A percentile compares a stretch with the other conserved stretches of the same genome.
Evolutionary conservation across 176 grass and related monocot genomes (phyloP).

Genomic region (Musa acuminata): DNA sequence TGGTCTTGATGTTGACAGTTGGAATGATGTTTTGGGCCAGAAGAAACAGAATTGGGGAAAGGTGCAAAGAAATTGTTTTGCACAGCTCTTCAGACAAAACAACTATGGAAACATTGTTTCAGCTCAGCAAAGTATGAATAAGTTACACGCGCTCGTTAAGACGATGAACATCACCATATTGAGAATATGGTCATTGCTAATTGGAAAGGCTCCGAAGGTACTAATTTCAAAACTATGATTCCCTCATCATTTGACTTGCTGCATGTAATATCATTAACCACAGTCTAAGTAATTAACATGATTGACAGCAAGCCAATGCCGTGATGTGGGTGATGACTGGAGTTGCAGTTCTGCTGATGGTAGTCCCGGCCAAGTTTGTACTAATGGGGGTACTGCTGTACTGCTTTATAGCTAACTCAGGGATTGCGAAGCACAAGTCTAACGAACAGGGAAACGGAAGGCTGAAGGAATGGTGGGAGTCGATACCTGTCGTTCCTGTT

Average conservation of each 20-base stretch:
- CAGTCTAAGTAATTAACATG: not conserved
- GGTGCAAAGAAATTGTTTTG: constrained; percentile 47
- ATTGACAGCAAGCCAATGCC: constrained; percentile 48
- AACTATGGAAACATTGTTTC: constrained; percentile 68
- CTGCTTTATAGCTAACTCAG: constrained; percentile 30
- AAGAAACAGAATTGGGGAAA: constrained; percentile 20
- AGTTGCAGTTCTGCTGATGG: constrained; percentile 34
- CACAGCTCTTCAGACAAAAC: constrained; percentile 64
- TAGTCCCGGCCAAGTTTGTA: constrained; percentile 51
- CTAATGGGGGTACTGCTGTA: constrained; percentile 34
- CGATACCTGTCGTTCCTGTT: constrained; percentile 56
- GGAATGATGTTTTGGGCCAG: constrained; percentile 60
- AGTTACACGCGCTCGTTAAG: constrained; percentile 45
- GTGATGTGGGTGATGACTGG: constrained; percentile 49
- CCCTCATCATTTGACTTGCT: no score
- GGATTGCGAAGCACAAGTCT: constrained; percentile 23
- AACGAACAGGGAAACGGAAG: constrained; percentile 44
- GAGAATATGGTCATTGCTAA: constrained; percentile 48
- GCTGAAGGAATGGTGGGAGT: constrained; percentile 90
- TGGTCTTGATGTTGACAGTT: constrained; percentile 16
- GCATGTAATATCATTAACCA: no score
- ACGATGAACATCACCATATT: constrained; percentile 46
- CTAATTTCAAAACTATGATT: not conserved
- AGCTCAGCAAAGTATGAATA: constrained; percentile 49
- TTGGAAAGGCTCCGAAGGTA: constrained; percentile 62